Conservation (phyloP, 768 basidiomycete species). For the Macrolepiota dolichaula region DNA sequence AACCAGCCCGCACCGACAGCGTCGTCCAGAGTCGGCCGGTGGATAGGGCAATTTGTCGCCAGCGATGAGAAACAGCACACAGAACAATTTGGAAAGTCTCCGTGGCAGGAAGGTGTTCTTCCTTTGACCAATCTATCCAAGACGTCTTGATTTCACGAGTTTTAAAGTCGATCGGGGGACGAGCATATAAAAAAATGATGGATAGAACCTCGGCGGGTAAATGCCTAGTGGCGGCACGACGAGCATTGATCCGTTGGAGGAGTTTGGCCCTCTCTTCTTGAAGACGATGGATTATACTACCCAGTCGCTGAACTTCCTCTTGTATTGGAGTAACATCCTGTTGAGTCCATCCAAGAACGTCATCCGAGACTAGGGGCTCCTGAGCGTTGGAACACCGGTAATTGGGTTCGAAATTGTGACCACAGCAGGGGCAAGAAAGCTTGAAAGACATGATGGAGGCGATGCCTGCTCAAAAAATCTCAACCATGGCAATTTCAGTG, state of each 20-base stretch:
- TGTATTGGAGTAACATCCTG: not conserved
- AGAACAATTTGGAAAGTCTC: not conserved
- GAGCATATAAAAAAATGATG: not conserved
- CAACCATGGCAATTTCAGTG: too few relatives aligned
- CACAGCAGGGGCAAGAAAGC: not conserved
- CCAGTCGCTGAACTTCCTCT: not conserved
- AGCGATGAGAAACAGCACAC: not conserved
- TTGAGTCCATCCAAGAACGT: not conserved
- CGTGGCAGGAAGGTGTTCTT: not conserved
- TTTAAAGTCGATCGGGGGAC: not conserved
- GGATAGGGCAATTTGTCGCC: not conserved
- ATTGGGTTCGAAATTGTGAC: not conserved
- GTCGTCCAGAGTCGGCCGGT: not conserved
- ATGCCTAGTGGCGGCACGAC: not conserved
- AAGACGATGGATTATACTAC: not conserved
- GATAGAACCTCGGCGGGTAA: not conserved
- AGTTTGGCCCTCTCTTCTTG: not conserved
- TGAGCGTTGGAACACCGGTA: not conserved
- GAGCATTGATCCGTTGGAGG: not conserved
- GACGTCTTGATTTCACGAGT: not conserved
- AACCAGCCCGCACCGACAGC: not conserved
- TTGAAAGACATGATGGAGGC: not conserved
- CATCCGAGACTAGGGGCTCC: not conserved
- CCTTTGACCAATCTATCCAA: not conserved
- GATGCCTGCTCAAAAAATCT: too few relatives aligned